Evolutionary conservation across 371 early-diverging fungal species (phyloP).

Genomic region (Pancytospora epiphaga): DNA sequence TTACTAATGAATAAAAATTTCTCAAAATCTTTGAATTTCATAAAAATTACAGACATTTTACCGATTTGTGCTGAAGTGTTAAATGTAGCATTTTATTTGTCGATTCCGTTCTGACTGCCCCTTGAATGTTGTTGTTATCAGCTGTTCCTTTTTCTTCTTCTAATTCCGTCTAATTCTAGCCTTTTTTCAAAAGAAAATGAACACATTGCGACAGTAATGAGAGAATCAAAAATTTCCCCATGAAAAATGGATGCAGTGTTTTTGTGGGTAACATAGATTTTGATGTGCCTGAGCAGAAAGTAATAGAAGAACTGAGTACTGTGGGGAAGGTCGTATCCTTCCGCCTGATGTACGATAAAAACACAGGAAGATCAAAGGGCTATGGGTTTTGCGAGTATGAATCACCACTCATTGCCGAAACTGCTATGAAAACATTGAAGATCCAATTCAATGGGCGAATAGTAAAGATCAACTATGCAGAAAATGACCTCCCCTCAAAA

Average conservation of each 20-base stretch:
- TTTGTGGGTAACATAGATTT: constrained; percentile 63
- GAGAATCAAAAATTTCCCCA: constrained; percentile 23
- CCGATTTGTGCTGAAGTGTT: no score
- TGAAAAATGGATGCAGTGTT: constrained; percentile 60
- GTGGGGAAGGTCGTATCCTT: constrained; percentile 61
- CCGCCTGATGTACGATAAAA: constrained; percentile 57
- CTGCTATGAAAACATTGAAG: constrained; percentile 59
- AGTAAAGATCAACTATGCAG: constrained; percentile 62
- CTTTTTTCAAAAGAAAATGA: no score
- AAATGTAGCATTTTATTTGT: no score
- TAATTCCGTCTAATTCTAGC: no score
- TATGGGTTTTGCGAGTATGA: constrained; percentile 63
- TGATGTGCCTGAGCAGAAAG: constrained; percentile 58
- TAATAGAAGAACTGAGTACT: constrained; percentile 59
- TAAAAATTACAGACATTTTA: no score
- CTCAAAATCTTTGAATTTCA: no score
- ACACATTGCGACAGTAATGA: no score
- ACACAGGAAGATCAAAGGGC: constrained; percentile 61
- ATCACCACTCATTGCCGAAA: constrained; percentile 60
- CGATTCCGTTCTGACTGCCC: no score
- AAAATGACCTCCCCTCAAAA: constrained; percentile 55
- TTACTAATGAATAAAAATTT: no score
- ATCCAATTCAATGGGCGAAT: constrained; percentile 59
- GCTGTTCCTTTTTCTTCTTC: no score
- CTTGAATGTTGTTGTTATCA: no score